Percentiles rank a stretch among this genome's conserved stretches.
Conservation (phyloP, 371 early-diverging fungal species). For the Mucor indicus region DNA sequence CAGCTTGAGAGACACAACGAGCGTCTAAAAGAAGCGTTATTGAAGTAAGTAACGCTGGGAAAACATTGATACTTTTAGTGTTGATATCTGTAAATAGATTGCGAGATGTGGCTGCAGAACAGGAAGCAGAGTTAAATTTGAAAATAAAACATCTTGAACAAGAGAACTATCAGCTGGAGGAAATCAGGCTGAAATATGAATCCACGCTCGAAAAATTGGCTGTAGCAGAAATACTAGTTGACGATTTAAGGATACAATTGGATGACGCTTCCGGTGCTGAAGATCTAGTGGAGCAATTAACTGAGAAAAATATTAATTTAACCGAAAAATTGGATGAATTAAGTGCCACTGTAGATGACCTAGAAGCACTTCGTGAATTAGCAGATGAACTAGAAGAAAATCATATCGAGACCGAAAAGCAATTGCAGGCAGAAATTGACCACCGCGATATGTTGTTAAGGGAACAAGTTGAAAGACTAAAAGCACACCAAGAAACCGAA, state of each 20-base stretch:
- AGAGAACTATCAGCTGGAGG: slow-evolving; percentile 60
- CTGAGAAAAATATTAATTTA: slow-evolving; percentile 75
- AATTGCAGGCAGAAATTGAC: slow-evolving; percentile 82
- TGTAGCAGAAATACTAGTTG: slow-evolving; percentile 66
- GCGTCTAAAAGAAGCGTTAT: slow-evolving; percentile 83
- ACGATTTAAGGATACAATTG: slow-evolving; percentile 77
- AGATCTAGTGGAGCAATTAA: slow-evolving; percentile 75
- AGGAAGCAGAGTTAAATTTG: slow-evolving; percentile 69
- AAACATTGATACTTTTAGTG: background rate
- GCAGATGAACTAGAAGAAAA: slow-evolving; percentile 92
- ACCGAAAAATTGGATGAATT: slow-evolving; percentile 78
- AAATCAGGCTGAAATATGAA: slow-evolving; percentile 55
- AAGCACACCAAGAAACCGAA: slow-evolving; percentile 72
- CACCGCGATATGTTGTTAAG: slow-evolving; percentile 68
- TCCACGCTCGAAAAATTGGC: slow-evolving; percentile 54
- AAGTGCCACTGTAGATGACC: slow-evolving; percentile 74
- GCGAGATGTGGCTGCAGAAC: slow-evolving; percentile 75
- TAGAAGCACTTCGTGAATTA: slow-evolving; percentile 87
- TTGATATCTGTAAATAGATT: slow-evolving; percentile 44
- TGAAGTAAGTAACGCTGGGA: slow-evolving; percentile 38
- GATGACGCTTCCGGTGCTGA: slow-evolving; percentile 84
- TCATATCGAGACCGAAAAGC: slow-evolving; percentile 83
- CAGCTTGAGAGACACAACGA: slow-evolving; percentile 84
- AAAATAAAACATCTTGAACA: slow-evolving; percentile 68
- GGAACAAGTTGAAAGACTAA: slow-evolving; percentile 60